phyloP scores from a whole-genome alignment of 1,139 yeast genomes.

The Yamadazyma sp. region DNA sequence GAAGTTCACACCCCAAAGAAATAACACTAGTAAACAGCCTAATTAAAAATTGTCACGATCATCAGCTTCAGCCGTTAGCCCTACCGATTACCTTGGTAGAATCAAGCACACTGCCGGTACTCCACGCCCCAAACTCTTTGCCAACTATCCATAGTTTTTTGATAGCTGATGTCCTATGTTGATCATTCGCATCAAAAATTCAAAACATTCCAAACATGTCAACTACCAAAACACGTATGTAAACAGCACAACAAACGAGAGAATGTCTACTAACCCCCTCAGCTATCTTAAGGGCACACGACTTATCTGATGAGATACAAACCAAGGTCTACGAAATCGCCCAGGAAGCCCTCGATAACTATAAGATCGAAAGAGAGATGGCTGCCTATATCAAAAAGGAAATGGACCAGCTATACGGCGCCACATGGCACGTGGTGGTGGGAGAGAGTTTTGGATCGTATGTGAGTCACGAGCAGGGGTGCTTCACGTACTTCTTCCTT shows the following conservation, averaged over 20 bases:
- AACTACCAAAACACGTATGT: conserved; percentile 16
- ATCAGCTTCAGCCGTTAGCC: no score
- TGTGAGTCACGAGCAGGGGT: conserved; percentile 87
- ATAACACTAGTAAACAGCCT: no score
- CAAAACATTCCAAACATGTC: conserved; percentile 7
- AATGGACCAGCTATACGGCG: conserved; percentile 59
- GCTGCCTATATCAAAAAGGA: conserved; percentile 83
- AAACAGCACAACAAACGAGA: background rate
- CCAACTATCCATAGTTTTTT: no score
- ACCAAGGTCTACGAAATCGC: conserved; percentile 59
- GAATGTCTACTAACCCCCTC: conserved; percentile 15
- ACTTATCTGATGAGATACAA: conserved; percentile 58
- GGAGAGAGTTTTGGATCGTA: conserved; percentile 92
- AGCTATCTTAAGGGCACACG: conserved; percentile 51
- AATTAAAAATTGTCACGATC: no score
- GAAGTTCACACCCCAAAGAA: no score
- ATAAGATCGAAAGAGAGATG: conserved; percentile 64
- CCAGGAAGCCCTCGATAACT: conserved; percentile 43
- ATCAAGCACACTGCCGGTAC: no score
- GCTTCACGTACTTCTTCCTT: conserved; percentile 79
- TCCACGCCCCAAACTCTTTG: no score
- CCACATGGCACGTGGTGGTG: conserved; percentile 94
- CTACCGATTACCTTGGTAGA: no score
- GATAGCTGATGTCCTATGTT: no score
- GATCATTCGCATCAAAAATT: conserved; percentile 1